Evolutionary conservation across 768 basidiomycete species (phyloP).

Genomic region (Vararia minispora): DNA sequence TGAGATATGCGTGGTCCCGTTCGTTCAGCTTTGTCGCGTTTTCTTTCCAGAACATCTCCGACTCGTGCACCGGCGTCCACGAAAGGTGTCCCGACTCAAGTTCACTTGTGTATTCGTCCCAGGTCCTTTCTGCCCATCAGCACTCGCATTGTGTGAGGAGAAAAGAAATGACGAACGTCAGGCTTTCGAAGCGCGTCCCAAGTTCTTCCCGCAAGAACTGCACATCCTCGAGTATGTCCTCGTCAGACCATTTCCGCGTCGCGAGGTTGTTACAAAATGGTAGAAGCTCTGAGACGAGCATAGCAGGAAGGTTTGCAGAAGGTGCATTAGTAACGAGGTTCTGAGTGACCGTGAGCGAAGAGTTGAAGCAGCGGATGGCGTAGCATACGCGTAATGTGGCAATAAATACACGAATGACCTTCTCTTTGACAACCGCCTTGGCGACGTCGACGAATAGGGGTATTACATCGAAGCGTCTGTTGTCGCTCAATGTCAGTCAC

Average conservation of each 20-base stretch:
- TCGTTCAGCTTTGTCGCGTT: slow-evolving; percentile 85
- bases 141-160: neutral
- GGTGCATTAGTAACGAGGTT: slow-evolving; percentile 90
- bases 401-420: slow-evolving; percentile 87
- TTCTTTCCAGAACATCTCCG: slow-evolving; percentile 97
- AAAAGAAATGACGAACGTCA: slow-evolving; percentile 53
- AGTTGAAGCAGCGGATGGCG: neutral
- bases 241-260: slow-evolving; percentile 85
- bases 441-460: slow-evolving; percentile 77
- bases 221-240: slow-evolving; percentile 89
- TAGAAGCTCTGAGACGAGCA: slow-evolving; percentile 81
- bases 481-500: slow-evolving; percentile 20
- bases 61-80: slow-evolving; percentile 95
- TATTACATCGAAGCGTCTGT: slow-evolving; percentile 85
- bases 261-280: slow-evolving; percentile 81
- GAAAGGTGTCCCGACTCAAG: slow-evolving; percentile 81
- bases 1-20: slow-evolving; percentile 71
- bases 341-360: slow-evolving; percentile 26
- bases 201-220: slow-evolving; percentile 81
- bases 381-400: slow-evolving; percentile 74
- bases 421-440: slow-evolving; percentile 89
- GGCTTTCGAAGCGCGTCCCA: slow-evolving; percentile 71
- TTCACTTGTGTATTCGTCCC: slow-evolving; percentile 92
- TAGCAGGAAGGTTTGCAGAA: slow-evolving; percentile 76
- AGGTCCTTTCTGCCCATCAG: slow-evolving; percentile 48